These are phyloP conservation scores for Juglanconis sp. DNA, from an alignment of 2,329 filamentous ascomycete genomes.

Conservation along the genomic window DNA sequence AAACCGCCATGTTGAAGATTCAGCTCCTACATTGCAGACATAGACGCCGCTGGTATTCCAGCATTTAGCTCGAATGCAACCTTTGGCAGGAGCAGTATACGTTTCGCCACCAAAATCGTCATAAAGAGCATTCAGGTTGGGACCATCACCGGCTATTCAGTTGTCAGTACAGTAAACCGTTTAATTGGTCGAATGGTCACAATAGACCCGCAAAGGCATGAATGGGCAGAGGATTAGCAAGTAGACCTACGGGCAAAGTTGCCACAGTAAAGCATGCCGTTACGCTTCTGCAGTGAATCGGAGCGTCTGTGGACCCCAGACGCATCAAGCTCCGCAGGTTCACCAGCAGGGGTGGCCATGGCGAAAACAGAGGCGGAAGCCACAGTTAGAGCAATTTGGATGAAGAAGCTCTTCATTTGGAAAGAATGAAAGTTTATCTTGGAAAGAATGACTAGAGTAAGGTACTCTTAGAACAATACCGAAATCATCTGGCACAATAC, in stretches of 20 bases:
- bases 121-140: neutral
- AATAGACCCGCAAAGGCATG: neutral
- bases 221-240: no score
- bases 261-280: slow-evolving; percentile 2
- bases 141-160: neutral
- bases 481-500: neutral
- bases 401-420: neutral
- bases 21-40: neutral
- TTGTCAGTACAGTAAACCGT: no score
- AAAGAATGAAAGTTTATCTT: neutral
- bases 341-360: neutral
- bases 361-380: neutral
- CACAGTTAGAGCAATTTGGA: neutral
- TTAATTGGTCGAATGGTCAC: neutral
- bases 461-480: neutral
- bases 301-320: neutral
- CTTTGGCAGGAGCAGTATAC: neutral
- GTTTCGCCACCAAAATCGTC: neutral
- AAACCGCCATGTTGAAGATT: neutral
- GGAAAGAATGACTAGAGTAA: neutral
- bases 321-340: neutral
- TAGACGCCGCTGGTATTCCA: slow-evolving; percentile 1
- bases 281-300: neutral
- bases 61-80: neutral
- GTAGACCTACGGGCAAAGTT: neutral